Conservation (phyloP, 176 grass and related monocot species). For the Tuctoria greenei region DNA sequence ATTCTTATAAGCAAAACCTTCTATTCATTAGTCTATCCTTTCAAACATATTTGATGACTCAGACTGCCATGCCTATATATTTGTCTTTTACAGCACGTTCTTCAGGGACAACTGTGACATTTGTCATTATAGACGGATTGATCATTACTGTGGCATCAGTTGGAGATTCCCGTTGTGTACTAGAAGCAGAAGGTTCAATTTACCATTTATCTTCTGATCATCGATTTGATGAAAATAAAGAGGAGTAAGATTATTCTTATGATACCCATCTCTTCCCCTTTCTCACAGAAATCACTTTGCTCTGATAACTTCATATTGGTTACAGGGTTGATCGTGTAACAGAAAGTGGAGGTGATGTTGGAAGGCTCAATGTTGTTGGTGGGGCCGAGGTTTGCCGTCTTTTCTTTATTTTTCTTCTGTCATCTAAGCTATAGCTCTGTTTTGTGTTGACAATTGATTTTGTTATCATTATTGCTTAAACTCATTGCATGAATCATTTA, state of each 20-base stretch:
- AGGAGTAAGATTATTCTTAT: conserved; percentile 69
- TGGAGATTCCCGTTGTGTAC: conserved; percentile 84
- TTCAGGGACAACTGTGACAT: conserved; percentile 91
- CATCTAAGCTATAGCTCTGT: conserved; percentile 13
- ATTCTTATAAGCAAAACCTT: neutral
- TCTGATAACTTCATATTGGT: conserved; percentile 33
- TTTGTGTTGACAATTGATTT: neutral
- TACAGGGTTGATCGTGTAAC: conserved; percentile 89
- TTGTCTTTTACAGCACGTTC: conserved; percentile 58
- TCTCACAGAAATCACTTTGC: conserved; percentile 24
- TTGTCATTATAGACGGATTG: conserved; percentile 91
- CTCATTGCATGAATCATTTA: conserved; percentile 2
- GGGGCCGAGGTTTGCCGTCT: conserved; percentile 62
- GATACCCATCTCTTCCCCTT: neutral
- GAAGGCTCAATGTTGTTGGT: conserved; percentile 78
- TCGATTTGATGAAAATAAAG: conserved; percentile 80
- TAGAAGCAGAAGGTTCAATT: conserved; percentile 87
- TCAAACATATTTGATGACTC: conserved; percentile 16
- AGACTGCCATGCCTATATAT: conserved; percentile 6
- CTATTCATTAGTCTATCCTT: neutral
- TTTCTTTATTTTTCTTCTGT: neutral
- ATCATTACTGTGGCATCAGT: conserved; percentile 84
- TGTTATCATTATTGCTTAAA: conserved; percentile 6
- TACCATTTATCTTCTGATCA: conserved; percentile 88
- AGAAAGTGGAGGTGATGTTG: conserved; percentile 90